Base-by-base conservation (phyloP, 345 rosid genomes). In the Ailanthus altissimus region DNA sequence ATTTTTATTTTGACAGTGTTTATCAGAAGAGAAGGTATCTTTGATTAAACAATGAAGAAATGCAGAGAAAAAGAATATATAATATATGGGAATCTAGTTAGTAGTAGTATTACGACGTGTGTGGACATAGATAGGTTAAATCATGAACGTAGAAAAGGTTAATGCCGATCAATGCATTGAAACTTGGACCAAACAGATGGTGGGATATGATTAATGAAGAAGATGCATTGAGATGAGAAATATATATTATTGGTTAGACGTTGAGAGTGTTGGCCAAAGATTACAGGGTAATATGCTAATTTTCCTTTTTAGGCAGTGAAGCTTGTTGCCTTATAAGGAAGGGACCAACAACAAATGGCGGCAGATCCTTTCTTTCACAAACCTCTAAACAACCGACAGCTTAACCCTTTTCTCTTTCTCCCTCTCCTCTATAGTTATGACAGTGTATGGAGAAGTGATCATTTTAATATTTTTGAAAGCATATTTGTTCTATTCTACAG, bases 331-430 rank as follows among this genome's bases (percentile, higher is more conserved):
- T 70, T 16, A 67, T 62, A 60, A 46, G 87, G 89, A 84, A 87
- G 54, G 82, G 82, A 83, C 84, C 78, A 77, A 77, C 66, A 56
- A 75, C 66, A 82, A 83, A 83, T 80, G 36, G 26, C 5, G 47
- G 81, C 57, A 67, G 47, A 58, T 73, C 47, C 28, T 54, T 76
- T 78, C 80, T 76, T 59, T 50, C 67, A 62, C 76, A 67, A 74
- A 79, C 59, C 84, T 70, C 81, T 28, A 76, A 87, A 74, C 81
- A 84, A 72, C 86, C 82, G 89, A 89, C 89, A 87, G 83, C 82
- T 81, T 77, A 77, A 80, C 70, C 82, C 56, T 64, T 71, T 78
- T 56, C 15, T 6, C 15, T 54, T 13, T 49, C 36, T 1, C 57
- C 40, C 21, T 43, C 40, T 47, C 42, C 20, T 11, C 3, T 15